A percentile compares a stretch with the other conserved stretches of the same genome.
Evolutionary conservation across 2,329 filamentous ascomycete species (phyloP).

Genomic region (Stagonosporopsis tanaceti): DNA sequence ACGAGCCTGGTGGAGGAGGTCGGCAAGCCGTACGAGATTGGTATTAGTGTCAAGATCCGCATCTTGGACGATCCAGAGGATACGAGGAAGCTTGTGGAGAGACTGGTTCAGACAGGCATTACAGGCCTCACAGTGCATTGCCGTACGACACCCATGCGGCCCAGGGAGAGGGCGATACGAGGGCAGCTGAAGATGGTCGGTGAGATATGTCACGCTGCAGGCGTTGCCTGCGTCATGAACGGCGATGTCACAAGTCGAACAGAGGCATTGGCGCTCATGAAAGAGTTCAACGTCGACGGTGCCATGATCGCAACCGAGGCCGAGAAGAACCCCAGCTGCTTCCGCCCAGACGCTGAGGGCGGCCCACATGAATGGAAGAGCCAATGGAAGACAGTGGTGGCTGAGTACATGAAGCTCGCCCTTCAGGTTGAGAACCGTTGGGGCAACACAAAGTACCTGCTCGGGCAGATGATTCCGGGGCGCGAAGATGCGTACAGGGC

Average conservation of each 20-base stretch:
- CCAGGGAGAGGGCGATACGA: constrained; percentile 84
- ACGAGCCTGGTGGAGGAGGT: constrained; percentile 82
- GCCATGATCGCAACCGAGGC: constrained; percentile 97
- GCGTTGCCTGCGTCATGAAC: constrained; percentile 94
- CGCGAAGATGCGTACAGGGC: constrained; percentile 70
- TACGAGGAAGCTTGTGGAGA: constrained; percentile 79
- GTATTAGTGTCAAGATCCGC: constrained; percentile 96
- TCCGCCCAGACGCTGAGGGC: constrained; percentile 73
- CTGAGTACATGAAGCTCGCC: constrained; percentile 74
- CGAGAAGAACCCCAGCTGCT: constrained; percentile 90
- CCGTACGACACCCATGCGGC: constrained; percentile 94
- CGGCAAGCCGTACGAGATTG: constrained; percentile 79
- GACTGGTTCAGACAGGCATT: constrained; percentile 86
- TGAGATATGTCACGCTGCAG: constrained; percentile 79
- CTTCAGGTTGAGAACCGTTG: constrained; percentile 85
- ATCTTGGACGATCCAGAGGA: constrained; percentile 78
- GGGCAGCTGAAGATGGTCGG: constrained; percentile 86
- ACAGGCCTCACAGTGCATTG: constrained; percentile 93
- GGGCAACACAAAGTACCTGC: constrained; percentile 91
- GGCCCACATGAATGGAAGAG: constrained; percentile 63
- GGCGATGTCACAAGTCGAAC: constrained; percentile 84
- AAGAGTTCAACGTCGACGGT: constrained; percentile 86
- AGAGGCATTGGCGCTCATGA: constrained; percentile 73
- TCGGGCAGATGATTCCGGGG: constrained; percentile 85
- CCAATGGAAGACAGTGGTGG: constrained; percentile 79